Percentiles rank a stretch among this genome's conserved stretches.
These are phyloP conservation scores for Fusarium continuum DNA, from an alignment of 2,329 filamentous ascomycete species.

Conservation along the genomic window DNA sequence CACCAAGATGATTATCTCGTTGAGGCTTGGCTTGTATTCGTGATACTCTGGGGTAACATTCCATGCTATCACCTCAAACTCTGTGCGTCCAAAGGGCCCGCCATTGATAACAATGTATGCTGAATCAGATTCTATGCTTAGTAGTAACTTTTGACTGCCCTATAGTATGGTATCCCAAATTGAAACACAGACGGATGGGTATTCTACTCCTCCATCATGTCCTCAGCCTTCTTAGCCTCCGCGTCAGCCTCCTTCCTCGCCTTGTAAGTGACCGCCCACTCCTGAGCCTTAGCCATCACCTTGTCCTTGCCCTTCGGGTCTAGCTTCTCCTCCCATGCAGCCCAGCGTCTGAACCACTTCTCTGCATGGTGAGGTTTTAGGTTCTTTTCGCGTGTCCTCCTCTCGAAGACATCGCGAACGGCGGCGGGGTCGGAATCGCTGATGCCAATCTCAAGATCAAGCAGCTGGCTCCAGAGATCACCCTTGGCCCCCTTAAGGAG, in stretches of 20 bases:
- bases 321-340: constrained; percentile 82
- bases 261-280: constrained; percentile 69
- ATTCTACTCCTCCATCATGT: constrained; percentile 49
- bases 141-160: constrained; percentile 38
- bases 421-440: constrained; percentile 64
- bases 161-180: constrained; percentile 40
- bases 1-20: constrained; percentile 14
- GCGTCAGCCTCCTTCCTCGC: constrained; percentile 54
- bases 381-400: constrained; percentile 73
- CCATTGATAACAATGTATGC: neutral
- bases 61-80: neutral
- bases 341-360: constrained; percentile 92
- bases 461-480: constrained; percentile 91
- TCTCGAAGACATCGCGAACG: constrained; percentile 82
- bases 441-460: constrained; percentile 81
- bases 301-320: constrained; percentile 74
- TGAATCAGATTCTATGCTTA: constrained; percentile 28
- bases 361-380: constrained; percentile 85
- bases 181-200: constrained; percentile 12
- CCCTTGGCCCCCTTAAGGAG: constrained; percentile 82
- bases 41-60: neutral
- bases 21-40: constrained; percentile 17
- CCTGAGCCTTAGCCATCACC: constrained; percentile 75
- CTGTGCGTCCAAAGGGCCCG: neutral
- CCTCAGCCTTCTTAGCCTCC: constrained; percentile 40